These are phyloP conservation scores for Chenopodium berlandieri DNA, from an alignment of 148 eudicot genomes.

Conservation along the genomic window DNA sequence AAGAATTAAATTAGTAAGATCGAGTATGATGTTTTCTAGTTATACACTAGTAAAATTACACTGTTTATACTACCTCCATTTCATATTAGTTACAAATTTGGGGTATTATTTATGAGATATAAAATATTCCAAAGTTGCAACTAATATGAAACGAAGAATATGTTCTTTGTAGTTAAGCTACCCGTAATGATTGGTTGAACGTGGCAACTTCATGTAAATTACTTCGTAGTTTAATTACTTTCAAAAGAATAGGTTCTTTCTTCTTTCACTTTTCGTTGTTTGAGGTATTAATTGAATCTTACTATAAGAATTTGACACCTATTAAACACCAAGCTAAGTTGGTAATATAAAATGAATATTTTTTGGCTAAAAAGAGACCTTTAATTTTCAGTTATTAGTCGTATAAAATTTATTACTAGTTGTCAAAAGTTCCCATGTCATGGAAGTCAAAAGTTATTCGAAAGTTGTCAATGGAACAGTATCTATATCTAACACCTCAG, in stretches of 20 bases:
- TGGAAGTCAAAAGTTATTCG: neutral
- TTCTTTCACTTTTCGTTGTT: neutral
- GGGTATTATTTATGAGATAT: too few relatives aligned
- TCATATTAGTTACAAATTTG: too few relatives aligned
- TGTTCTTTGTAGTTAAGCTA: neutral
- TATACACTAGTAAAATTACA: too few relatives aligned
- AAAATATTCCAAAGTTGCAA: too few relatives aligned
- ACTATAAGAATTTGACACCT: neutral
- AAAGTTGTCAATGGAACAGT: neutral
- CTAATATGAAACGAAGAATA: too few relatives aligned
- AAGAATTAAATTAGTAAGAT: too few relatives aligned
- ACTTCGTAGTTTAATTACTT: neutral
- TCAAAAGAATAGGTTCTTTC: neutral
- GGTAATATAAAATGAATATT: too few relatives aligned
- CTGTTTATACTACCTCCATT: too few relatives aligned
- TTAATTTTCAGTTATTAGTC: neutral
- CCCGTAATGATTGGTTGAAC: slow-evolving; percentile 3
- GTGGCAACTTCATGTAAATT: neutral
- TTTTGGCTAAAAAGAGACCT: neutral
- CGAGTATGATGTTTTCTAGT: too few relatives aligned
- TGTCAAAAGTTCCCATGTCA: neutral
- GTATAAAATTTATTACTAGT: too few relatives aligned
- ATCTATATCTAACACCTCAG: too few relatives aligned
- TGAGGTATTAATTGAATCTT: neutral
- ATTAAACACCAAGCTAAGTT: neutral